Percentiles rank a stretch among this genome's conserved stretches.
Conservation (phyloP, 768 basidiomycete species). For the Leccinum truebloodii region DNA sequence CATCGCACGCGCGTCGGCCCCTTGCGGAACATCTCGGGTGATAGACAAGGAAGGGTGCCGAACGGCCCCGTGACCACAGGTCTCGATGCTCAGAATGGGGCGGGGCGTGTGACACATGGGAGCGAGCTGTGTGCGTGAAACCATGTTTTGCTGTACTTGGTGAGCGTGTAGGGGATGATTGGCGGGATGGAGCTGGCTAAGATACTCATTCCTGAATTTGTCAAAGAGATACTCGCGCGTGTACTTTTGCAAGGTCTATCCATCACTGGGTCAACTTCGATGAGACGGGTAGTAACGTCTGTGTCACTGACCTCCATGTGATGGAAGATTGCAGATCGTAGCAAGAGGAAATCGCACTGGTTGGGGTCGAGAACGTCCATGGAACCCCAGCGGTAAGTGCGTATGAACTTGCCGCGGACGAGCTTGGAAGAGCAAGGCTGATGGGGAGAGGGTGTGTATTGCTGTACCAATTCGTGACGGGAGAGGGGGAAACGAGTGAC, state of each 20-base stretch:
- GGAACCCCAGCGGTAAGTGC: slow-evolving; percentile 82
- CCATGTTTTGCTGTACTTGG: slow-evolving; percentile 42
- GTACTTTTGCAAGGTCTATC: slow-evolving; percentile 81
- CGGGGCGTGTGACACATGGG: slow-evolving; percentile 43
- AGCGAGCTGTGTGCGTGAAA: slow-evolving; percentile 33
- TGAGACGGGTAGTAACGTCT: slow-evolving; percentile 11
- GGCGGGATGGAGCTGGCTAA: slow-evolving; percentile 51
- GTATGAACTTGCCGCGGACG: slow-evolving; percentile 61
- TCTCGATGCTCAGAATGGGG: slow-evolving; percentile 64
- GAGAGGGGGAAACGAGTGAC: slow-evolving; percentile 56
- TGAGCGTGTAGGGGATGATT: slow-evolving; percentile 45
- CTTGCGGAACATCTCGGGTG: slow-evolving; percentile 49
- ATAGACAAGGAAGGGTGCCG: slow-evolving; percentile 48
- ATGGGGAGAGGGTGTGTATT: slow-evolving; percentile 65
- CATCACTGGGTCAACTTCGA: slow-evolving; percentile 22
- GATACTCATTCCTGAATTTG: slow-evolving; percentile 67
- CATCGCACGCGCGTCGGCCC: slow-evolving; percentile 44
- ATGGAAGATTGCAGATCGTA: slow-evolving; percentile 80
- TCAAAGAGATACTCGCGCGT: slow-evolving; percentile 82
- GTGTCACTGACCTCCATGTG: slow-evolving; percentile 75
- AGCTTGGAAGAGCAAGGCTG: slow-evolving; percentile 46
- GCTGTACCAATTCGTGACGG: slow-evolving; percentile 71
- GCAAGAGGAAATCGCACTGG: slow-evolving; percentile 79
- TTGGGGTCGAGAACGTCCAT: slow-evolving; percentile 76
- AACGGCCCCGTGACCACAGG: slow-evolving; percentile 44